These are phyloP conservation scores for Citrus glauca DNA, from an alignment of 345 rosid species.

Conservation along the genomic window DNA sequence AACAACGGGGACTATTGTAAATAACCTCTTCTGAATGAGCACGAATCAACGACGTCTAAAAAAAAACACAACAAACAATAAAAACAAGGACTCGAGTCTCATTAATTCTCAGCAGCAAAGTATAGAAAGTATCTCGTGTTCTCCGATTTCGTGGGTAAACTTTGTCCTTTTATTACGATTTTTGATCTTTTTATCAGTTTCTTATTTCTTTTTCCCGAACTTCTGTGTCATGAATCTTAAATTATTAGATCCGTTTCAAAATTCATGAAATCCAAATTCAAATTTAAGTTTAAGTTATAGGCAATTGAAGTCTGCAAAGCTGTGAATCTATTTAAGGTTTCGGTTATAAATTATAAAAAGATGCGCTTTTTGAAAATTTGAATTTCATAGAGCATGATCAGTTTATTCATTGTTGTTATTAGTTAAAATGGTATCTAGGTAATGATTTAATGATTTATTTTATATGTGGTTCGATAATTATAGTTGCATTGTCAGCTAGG, in stretches of 20 bases:
- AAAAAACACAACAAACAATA: not conserved
- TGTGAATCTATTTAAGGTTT: not conserved
- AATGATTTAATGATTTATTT: not conserved
- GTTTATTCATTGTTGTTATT: not conserved
- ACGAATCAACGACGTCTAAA: not conserved
- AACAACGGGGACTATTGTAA: not conserved
- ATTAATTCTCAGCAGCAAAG: not conserved
- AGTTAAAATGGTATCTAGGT: not conserved
- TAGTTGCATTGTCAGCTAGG: not conserved
- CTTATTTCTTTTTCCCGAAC: not conserved
- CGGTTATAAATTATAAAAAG: not conserved
- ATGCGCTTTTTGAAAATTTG: not conserved
- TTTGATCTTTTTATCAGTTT: not conserved
- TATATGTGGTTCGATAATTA: not conserved
- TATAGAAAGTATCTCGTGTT: conserved; percentile 5
- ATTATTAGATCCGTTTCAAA: conserved; percentile 6
- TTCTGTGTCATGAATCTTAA: not conserved
- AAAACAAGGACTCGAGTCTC: not conserved
- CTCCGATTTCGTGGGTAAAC: conserved; percentile 14
- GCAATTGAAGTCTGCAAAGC: not conserved
- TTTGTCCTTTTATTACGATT: not conserved
- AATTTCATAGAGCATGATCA: not conserved
- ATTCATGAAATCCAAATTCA: not conserved
- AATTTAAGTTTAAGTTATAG: not conserved
- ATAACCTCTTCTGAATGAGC: not conserved